Evolutionary conservation across 169 alveolate species (phyloP).

Genomic region (Plasmodium gonderi): DNA sequence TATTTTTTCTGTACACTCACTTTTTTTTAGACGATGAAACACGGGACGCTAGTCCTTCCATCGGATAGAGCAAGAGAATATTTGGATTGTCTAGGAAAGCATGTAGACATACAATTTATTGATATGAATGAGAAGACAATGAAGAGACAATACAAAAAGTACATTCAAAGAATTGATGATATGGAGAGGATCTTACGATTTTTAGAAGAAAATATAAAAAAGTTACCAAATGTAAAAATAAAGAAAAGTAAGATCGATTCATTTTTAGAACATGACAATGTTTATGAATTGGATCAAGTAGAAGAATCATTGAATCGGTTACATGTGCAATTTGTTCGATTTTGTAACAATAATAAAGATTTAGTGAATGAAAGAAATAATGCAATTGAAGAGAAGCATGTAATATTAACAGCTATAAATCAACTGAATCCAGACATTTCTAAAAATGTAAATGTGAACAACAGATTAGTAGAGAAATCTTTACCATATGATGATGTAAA

Average conservation of each 20-base stretch:
- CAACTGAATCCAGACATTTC: constrained; percentile 76
- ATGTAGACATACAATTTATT: constrained; percentile 88
- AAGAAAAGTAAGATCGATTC: constrained; percentile 86
- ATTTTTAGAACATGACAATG: constrained; percentile 86
- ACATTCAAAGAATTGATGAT: constrained; percentile 92
- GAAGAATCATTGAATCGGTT: constrained; percentile 89
- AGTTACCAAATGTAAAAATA: constrained; percentile 84
- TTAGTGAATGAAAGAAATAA: constrained; percentile 86
- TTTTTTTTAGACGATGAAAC: constrained; percentile 86
- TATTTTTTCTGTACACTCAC: neutral
- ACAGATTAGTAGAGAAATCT: neutral
- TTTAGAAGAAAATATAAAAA: constrained; percentile 84
- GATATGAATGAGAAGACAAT: constrained; percentile 90
- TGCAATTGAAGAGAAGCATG: constrained; percentile 89
- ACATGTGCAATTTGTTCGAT: constrained; percentile 91
- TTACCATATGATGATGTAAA: constrained; percentile 68
- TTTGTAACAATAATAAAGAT: constrained; percentile 87
- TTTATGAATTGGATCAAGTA: constrained; percentile 88
- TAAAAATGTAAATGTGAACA: constrained; percentile 7
- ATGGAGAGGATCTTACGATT: constrained; percentile 92
- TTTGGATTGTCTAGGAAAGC: constrained; percentile 89
- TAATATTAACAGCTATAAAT: constrained; percentile 82
- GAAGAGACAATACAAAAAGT: constrained; percentile 91
- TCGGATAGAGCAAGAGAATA: constrained; percentile 92
- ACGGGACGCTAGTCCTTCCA: constrained; percentile 94